A percentile compares a stretch with the other conserved stretches of the same genome.
Conservation (phyloP, 2,329 filamentous ascomycete species). For the Raffaelea arxii region DNA sequence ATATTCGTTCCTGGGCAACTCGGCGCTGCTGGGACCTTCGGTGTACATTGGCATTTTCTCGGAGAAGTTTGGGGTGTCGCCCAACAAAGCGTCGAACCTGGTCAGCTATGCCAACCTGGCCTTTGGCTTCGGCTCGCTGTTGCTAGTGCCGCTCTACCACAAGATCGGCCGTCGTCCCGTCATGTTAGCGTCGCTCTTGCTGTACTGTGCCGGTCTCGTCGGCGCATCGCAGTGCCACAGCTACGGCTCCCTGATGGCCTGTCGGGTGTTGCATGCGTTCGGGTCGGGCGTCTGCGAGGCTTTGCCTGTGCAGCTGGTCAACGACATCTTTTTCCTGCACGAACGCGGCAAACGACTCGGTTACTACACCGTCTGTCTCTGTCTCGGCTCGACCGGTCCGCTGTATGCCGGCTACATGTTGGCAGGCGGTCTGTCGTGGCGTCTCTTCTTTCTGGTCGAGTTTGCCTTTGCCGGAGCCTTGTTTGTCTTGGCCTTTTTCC, state of each 20-base stretch:
- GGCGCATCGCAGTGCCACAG: conserved; percentile 25
- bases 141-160: conserved; percentile 48
- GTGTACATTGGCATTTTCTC: conserved; percentile 48
- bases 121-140: conserved; percentile 45
- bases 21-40: conserved; percentile 44
- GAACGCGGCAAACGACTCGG: conserved; percentile 44
- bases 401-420: conserved; percentile 54
- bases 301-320: conserved; percentile 34
- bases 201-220: conserved; percentile 31
- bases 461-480: conserved; percentile 35
- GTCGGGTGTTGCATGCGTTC: conserved; percentile 28
- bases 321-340: conserved; percentile 36
- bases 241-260: conserved; percentile 28
- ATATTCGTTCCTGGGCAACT: conserved; percentile 51
- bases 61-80: conserved; percentile 39
- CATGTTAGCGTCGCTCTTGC: conserved; percentile 25
- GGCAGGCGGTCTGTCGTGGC: conserved; percentile 46
- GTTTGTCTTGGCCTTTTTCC: conserved; percentile 20
- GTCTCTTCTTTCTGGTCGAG: conserved; percentile 51
- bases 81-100: conserved; percentile 41
- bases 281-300: conserved; percentile 34
- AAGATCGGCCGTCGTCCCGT: conserved; percentile 33
- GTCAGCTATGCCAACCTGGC: conserved; percentile 52
- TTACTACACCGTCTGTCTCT: conserved; percentile 50
- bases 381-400: conserved; percentile 44